These are phyloP conservation scores for Cryphonectria carpinicola DNA, from an alignment of 2,329 filamentous ascomycete species.

Conservation along the genomic window DNA sequence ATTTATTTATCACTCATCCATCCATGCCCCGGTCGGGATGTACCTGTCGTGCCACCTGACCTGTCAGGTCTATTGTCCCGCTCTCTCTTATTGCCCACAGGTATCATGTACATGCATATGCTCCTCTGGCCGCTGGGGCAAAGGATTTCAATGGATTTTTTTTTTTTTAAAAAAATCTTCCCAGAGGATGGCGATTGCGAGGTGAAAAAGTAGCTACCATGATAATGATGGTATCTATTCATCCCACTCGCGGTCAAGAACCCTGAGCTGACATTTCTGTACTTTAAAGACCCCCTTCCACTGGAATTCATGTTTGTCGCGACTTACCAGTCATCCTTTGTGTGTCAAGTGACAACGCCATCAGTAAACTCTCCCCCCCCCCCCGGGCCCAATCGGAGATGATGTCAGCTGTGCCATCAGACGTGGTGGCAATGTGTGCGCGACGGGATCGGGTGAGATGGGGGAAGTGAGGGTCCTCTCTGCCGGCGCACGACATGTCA, in stretches of 20 bases:
- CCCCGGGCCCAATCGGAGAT: neutral
- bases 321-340: neutral
- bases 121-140: neutral
- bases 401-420: neutral
- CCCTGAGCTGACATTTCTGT: neutral
- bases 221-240: neutral
- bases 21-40: neutral
- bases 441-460: neutral
- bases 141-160: neutral
- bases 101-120: neutral
- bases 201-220: neutral
- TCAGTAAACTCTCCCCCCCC: neutral
- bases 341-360: neutral
- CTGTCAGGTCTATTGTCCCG: slow-evolving; percentile 30
- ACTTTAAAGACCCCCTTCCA: neutral
- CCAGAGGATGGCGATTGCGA: neutral
- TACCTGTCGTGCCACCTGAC: slow-evolving; percentile 33
- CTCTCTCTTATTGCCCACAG: neutral
- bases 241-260: neutral
- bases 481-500: neutral
- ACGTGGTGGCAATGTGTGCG: neutral
- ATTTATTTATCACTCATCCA: neutral
- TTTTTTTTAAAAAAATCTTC: no score
- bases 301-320: neutral
- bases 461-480: no score